phyloP scores from a whole-genome alignment of 352 stramenopile genomes.

The Pythium plurisporium region DNA sequence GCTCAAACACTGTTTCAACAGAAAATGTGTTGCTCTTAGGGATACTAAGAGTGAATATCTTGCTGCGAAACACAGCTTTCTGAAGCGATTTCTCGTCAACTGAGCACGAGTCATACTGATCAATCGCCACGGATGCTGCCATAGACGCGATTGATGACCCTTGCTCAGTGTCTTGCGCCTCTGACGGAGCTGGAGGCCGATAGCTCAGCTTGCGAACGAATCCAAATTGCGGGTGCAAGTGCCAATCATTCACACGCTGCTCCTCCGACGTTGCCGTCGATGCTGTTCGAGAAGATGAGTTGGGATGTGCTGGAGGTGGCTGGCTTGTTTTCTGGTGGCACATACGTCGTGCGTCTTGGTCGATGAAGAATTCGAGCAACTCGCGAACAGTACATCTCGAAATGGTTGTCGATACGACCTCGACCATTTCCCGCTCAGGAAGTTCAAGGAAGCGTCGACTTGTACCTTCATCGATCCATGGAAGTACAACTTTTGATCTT shows the following conservation, averaged over 20 bases:
- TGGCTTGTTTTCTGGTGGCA: slow-evolving; percentile 22
- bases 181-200: slow-evolving; percentile 22
- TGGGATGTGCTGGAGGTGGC: neutral
- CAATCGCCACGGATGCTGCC: slow-evolving; percentile 42
- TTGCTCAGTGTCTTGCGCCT: neutral
- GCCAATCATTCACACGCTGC: slow-evolving; percentile 38
- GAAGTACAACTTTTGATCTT: slow-evolving; percentile 29
- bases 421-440: slow-evolving; percentile 38
- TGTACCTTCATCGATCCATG: slow-evolving; percentile 40
- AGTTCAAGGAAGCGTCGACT: slow-evolving; percentile 45
- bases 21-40: slow-evolving; percentile 66
- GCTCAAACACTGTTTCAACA: slow-evolving; percentile 50
- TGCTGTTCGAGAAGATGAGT: neutral
- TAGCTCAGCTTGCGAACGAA: slow-evolving; percentile 51
- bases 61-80: slow-evolving; percentile 42
- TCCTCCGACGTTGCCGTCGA: neutral
- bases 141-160: neutral
- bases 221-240: slow-evolving; percentile 45
- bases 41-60: slow-evolving; percentile 62
- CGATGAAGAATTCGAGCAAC: slow-evolving; percentile 43
- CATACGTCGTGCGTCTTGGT: slow-evolving; percentile 27
- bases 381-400: slow-evolving; percentile 32
- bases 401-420: slow-evolving; percentile 47
- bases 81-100: slow-evolving; percentile 34
- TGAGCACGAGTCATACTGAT: slow-evolving; percentile 51